Evolutionary conservation across 305 asterid species (phyloP).

Genomic region (Andrographis paniculata): DNA sequence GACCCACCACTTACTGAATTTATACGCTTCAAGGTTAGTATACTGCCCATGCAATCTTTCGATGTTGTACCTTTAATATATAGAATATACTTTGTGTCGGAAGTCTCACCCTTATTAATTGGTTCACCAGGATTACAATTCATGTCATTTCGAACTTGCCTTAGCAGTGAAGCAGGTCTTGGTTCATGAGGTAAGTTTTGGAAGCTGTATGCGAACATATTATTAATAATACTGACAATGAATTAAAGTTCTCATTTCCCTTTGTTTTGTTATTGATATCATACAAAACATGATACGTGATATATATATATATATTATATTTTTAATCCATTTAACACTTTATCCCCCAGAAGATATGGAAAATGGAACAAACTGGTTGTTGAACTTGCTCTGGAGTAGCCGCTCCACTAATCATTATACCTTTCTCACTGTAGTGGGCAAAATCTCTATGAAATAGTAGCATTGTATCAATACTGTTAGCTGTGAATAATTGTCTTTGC

Average conservation of each 20-base stretch:
- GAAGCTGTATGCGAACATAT: neutral
- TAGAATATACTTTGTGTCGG: constrained; percentile 5
- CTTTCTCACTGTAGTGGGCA: too few relatives aligned
- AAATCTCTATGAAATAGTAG: too few relatives aligned
- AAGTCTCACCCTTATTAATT: constrained; percentile 13
- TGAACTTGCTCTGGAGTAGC: too few relatives aligned
- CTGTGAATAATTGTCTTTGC: too few relatives aligned
- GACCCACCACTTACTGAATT: constrained; percentile 78
- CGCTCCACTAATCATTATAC: too few relatives aligned
- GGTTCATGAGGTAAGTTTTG: constrained; percentile 73
- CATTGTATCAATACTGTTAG: too few relatives aligned
- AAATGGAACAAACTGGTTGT: too few relatives aligned
- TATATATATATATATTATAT: neutral
- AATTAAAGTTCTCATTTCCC: neutral
- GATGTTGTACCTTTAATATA: constrained; percentile 4
- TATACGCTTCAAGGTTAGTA: constrained; percentile 61
- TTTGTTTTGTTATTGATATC: neutral
- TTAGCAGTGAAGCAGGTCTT: constrained; percentile 73
- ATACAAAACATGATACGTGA: neutral
- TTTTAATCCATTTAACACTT: neutral
- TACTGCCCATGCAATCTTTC: constrained; percentile 10
- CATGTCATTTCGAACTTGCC: constrained; percentile 61
- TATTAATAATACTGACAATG: neutral
- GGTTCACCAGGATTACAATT: constrained; percentile 49
- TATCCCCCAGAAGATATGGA: neutral